Conservation (phyloP, 2,329 filamentous ascomycete species). For the Pestalotiopsis sp. region DNA sequence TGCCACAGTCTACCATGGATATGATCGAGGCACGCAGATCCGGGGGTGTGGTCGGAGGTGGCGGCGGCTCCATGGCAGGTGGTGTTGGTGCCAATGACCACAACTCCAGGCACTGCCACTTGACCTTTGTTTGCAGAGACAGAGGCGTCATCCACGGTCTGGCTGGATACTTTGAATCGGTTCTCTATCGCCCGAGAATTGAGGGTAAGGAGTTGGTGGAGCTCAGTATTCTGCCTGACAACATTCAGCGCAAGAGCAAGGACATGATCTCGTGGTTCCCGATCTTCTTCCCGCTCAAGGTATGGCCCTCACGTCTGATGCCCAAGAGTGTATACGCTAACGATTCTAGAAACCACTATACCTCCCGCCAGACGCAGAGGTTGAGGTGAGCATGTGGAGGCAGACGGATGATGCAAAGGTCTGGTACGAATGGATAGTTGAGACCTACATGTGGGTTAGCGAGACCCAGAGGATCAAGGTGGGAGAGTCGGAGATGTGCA, state of each 20-base stretch:
- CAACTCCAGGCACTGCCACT: conserved; percentile 77
- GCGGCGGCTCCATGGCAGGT: conserved; percentile 71
- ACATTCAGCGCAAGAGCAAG: conserved; percentile 88
- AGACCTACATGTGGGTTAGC: conserved; percentile 71
- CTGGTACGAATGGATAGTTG: conserved; percentile 98
- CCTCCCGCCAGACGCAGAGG: conserved; percentile 78
- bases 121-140: conserved; percentile 76
- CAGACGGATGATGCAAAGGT: conserved; percentile 94
- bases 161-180: conserved; percentile 93
- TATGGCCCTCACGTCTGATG: conserved; percentile 39
- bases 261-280: conserved; percentile 99
- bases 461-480: conserved; percentile 65
- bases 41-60: conserved; percentile 65
- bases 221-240: conserved; percentile 88
- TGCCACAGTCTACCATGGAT: conserved; percentile 59
- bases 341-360: conserved; percentile 73
- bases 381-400: conserved; percentile 93
- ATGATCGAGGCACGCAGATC: conserved; percentile 57
- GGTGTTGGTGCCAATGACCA: conserved; percentile 86
- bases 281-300: conserved; percentile 95
- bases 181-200: conserved; percentile 68
- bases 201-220: conserved; percentile 62
- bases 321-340: background rate
- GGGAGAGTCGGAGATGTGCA: conserved; percentile 65
- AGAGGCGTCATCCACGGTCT: conserved; percentile 87